Evolutionary conservation across 768 basidiomycete species (phyloP).

Genomic region (Tricholoma sp.): DNA sequence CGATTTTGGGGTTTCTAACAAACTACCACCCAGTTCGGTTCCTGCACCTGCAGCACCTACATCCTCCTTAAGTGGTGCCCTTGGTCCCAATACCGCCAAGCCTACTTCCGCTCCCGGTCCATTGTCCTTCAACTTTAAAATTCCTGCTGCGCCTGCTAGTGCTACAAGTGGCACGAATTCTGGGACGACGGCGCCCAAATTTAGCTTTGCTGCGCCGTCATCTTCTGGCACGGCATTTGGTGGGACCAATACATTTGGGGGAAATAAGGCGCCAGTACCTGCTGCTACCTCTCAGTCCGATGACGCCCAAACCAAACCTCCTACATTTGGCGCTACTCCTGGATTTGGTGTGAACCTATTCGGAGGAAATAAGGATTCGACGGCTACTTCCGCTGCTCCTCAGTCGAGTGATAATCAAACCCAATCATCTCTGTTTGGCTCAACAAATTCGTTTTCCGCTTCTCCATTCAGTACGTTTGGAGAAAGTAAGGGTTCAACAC

Average conservation of each 20-base stretch:
- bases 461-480: neutral
- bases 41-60: slow-evolving; percentile 3
- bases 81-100: slow-evolving; percentile 18
- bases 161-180: slow-evolving; percentile 2
- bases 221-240: slow-evolving; percentile 1
- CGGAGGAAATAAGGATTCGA: slow-evolving; percentile 1
- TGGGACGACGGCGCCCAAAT: slow-evolving; percentile 9
- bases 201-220: slow-evolving; percentile 11
- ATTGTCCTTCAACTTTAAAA: slow-evolving; percentile 19
- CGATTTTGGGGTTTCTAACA: slow-evolving; percentile 27
- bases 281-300: slow-evolving; percentile 4
- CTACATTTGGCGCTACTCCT: slow-evolving; percentile 6
- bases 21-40: slow-evolving; percentile 5
- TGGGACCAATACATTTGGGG: slow-evolving; percentile 3
- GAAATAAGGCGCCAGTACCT: slow-evolving; percentile 5
- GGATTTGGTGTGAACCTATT: neutral
- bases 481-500: neutral
- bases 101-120: slow-evolving; percentile 13
- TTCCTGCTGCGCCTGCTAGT: slow-evolving; percentile 10
- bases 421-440: neutral
- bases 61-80: slow-evolving; percentile 16
- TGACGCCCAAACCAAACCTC: slow-evolving; percentile 5
- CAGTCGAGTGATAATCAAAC: neutral
- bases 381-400: neutral
- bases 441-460: neutral